phyloP scores from a whole-genome alignment of 116 monocot species.

The Papilionanthe hybrid region DNA sequence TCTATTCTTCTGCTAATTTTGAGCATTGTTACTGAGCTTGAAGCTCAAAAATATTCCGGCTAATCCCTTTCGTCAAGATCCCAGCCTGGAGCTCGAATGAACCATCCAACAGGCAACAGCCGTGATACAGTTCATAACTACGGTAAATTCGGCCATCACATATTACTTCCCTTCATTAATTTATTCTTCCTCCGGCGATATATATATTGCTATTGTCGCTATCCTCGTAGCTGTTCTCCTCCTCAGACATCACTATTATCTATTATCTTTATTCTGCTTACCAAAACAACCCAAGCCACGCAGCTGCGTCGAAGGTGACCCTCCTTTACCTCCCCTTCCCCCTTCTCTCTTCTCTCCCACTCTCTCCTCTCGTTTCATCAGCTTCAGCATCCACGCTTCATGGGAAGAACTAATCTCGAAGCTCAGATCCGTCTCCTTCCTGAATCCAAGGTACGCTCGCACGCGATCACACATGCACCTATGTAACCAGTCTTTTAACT shows the following conservation, averaged over 20 bases:
- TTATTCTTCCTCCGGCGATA: neutral
- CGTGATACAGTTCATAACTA: neutral
- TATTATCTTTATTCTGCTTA: conserved; percentile 8
- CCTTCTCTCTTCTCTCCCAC: neutral
- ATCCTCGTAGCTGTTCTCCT: conserved; percentile 15
- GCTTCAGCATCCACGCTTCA: neutral
- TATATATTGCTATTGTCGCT: conserved; percentile 10
- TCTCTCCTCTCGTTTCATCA: neutral
- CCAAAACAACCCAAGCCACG: conserved; percentile 2
- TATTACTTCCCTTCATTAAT: neutral
- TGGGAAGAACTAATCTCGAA: conserved; percentile 24
- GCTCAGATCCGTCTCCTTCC: conserved; percentile 16
- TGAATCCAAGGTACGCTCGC: conserved; percentile 18
- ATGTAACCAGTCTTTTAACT: neutral
- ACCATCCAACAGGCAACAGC: no score
- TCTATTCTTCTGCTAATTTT: no score
- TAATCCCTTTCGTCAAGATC: no score
- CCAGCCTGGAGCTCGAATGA: no score
- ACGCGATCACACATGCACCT: neutral
- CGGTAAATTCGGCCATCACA: neutral
- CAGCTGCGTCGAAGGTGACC: neutral
- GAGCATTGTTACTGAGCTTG: no score
- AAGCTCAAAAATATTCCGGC: no score
- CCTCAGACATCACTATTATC: conserved; percentile 6
- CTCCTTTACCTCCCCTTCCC: conserved; percentile 3